Percentiles rank a stretch among this genome's conserved stretches.
Conservation (phyloP, 2,329 filamentous ascomycete species). For the Dichotomopilus funicola region DNA sequence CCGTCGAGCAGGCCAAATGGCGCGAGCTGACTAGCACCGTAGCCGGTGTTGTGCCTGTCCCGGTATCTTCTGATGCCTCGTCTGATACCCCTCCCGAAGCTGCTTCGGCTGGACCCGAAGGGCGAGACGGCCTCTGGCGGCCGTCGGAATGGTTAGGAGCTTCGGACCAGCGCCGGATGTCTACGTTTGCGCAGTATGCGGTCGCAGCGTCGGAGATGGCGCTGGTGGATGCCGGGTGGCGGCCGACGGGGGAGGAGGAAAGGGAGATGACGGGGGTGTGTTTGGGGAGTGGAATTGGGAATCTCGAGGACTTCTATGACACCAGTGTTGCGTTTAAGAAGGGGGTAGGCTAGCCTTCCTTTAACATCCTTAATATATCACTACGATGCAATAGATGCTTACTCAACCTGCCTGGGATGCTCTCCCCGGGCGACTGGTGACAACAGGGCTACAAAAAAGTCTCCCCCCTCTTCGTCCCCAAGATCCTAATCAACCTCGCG, state of each 20-base stretch:
- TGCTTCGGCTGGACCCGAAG: conserved; percentile 31
- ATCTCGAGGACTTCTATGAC: conserved; percentile 81
- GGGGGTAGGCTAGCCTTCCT: conserved; percentile 47
- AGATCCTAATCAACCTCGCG: conserved; percentile 87
- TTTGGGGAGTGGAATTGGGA: conserved; percentile 91
- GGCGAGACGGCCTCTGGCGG: conserved; percentile 36
- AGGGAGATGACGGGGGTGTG: conserved; percentile 80
- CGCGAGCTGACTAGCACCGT: conserved; percentile 73
- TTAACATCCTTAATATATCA: background rate
- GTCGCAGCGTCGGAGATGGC: conserved; percentile 83
- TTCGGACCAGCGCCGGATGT: conserved; percentile 67
- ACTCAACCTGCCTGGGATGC: background rate
- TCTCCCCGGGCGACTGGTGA: background rate
- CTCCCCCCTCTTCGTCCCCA: conserved; percentile 87
- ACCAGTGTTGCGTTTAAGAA: conserved; percentile 71
- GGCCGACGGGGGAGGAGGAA: conserved; percentile 52
- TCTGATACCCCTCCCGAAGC: conserved; percentile 35
- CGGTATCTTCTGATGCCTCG: conserved; percentile 30
- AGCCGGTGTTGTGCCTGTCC: conserved; percentile 72
- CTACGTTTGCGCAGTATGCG: conserved; percentile 87
- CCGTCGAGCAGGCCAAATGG: conserved; percentile 47
- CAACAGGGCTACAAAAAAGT: conserved; percentile 82
- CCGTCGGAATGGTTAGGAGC: conserved; percentile 48
- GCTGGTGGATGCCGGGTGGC: conserved; percentile 74
- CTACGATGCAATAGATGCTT: background rate